phyloP scores from a whole-genome alignment of 2,329 filamentous ascomycete species.

The Boeremia lycopersici region DNA sequence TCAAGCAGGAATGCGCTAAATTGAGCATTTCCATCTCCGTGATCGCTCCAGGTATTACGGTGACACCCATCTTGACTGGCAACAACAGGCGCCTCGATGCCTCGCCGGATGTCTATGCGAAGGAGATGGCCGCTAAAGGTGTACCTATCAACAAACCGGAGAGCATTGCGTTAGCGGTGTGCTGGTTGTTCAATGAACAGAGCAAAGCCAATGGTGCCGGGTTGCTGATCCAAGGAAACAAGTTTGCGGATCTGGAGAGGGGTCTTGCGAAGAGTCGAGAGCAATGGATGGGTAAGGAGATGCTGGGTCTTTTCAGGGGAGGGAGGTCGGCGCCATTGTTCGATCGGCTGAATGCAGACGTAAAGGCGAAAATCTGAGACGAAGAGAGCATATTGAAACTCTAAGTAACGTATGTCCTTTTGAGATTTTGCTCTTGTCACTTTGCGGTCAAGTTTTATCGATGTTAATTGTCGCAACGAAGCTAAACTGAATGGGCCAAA shows the following conservation, averaged over 20 bases:
- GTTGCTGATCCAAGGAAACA: constrained; percentile 53
- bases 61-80: constrained; percentile 52
- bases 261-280: constrained; percentile 54
- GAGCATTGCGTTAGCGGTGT: constrained; percentile 53
- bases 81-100: constrained; percentile 39
- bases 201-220: constrained; percentile 54
- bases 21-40: constrained; percentile 54
- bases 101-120: constrained; percentile 49
- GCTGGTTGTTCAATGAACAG: constrained; percentile 53
- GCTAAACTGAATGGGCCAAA: too few species aligned
- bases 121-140: constrained; percentile 51
- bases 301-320: constrained; percentile 56
- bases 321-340: constrained; percentile 48
- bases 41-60: constrained; percentile 57
- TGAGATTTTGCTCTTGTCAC: too few species aligned
- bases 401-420: too few species aligned
- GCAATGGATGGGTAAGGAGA: constrained; percentile 58
- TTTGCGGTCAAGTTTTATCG: too few species aligned
- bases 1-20: constrained; percentile 57
- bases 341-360: constrained; percentile 30
- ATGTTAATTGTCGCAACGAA: too few species aligned
- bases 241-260: constrained; percentile 52
- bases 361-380: constrained; percentile 33
- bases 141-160: constrained; percentile 57
- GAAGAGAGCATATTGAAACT: background rate